Conservation (phyloP, 257 asterid species). For the Solanum pennellii region DNA sequence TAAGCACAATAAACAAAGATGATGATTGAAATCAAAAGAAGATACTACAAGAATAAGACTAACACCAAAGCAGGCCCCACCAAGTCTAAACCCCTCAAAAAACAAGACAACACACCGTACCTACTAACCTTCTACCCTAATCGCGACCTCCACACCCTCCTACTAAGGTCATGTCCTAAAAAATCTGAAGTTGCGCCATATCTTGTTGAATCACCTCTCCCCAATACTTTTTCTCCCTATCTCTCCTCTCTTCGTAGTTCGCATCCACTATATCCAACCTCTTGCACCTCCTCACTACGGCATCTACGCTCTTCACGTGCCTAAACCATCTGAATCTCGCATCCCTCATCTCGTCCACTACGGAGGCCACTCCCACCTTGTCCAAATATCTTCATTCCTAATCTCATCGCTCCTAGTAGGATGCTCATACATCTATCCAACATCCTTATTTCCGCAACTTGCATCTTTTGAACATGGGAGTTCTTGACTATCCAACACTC, state of each 20-base stretch:
- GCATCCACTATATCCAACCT: background rate
- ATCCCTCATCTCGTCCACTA: background rate
- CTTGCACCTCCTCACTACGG: background rate
- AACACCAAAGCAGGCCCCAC: background rate
- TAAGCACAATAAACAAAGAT: background rate
- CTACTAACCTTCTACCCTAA: background rate
- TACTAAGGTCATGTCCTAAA: background rate
- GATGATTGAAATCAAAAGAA: background rate
- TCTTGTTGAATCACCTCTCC: background rate
- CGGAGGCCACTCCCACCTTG: background rate
- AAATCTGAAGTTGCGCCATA: background rate
- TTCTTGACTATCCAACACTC: background rate
- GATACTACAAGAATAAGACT: background rate
- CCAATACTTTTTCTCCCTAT: background rate
- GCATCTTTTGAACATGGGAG: background rate
- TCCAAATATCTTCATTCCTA: background rate
- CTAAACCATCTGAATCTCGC: background rate
- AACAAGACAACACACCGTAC: background rate
- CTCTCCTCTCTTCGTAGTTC: background rate
- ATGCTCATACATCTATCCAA: background rate
- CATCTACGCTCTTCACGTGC: background rate
- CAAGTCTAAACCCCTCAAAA: background rate
- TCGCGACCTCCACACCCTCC: background rate
- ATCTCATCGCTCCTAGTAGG: background rate
- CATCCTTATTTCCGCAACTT: background rate